Percentiles rank a stretch among this genome's conserved stretches.
Conservation (phyloP, 768 basidiomycete species). For the Trametes villosa region DNA sequence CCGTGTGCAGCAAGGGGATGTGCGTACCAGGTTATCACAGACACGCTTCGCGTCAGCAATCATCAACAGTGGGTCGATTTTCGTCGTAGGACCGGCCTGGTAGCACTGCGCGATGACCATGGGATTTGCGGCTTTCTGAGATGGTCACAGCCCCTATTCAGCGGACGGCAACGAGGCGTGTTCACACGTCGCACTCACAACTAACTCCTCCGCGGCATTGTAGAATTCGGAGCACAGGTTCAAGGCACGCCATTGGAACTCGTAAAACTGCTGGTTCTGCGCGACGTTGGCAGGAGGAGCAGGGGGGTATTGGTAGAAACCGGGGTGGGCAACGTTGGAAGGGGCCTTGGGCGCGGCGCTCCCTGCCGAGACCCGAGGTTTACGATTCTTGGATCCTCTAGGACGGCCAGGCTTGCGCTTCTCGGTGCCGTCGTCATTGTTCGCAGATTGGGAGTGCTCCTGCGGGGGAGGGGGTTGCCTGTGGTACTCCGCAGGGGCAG, state of each 20-base stretch:
- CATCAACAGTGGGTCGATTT: conserved; percentile 76
- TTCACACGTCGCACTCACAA: conserved; percentile 54
- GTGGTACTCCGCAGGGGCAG: conserved; percentile 21
- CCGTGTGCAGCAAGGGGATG: not conserved
- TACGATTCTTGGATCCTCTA: conserved; percentile 78
- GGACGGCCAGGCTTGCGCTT: conserved; percentile 82
- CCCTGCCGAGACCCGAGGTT: conserved; percentile 41
- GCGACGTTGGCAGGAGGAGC: conserved; percentile 52
- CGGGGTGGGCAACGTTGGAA: conserved; percentile 32
- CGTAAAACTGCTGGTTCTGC: conserved; percentile 78
- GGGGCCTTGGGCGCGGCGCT: conserved; percentile 36
- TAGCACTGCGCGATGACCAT: conserved; percentile 82
- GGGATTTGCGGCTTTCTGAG: conserved; percentile 60
- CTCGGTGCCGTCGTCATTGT: conserved; percentile 44
- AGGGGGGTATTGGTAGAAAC: conserved; percentile 51
- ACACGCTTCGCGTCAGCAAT: conserved; percentile 76
- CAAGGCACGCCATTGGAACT: conserved; percentile 84
- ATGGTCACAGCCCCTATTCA: conserved; percentile 8
- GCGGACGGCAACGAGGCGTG: conserved; percentile 12
- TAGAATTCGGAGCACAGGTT: conserved; percentile 87
- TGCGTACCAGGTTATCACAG: conserved; percentile 73
- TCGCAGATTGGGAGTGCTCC: conserved; percentile 32
- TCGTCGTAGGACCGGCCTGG: conserved; percentile 67
- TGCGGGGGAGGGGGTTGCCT: conserved; percentile 32
- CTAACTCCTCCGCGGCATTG: conserved; percentile 81